Evolutionary conservation across 2,329 filamentous ascomycete species (phyloP), one percentile per base, ranked within the genome.

Genomic region (Xylaria polymorpha): DNA sequence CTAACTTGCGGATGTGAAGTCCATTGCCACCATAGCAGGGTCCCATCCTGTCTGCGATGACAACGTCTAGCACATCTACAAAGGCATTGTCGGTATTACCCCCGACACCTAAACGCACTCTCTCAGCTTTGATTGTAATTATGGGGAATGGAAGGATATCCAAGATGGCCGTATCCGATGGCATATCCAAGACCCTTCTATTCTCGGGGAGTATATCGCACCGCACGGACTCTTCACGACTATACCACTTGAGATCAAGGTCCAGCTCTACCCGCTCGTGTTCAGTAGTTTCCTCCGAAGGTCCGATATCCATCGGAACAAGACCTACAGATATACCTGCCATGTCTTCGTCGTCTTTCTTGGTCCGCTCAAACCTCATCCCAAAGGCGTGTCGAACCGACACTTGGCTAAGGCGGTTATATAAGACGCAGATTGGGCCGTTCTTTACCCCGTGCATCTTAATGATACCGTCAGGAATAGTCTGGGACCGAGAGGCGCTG

Each of bases 71-170:
- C n/a, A 46, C n/a, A 4, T 46, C 59, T n/a, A 67, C 35, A 44
- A 58, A 63, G 32, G 6, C 18, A 56, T 55, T 48, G 0, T n/a
- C 15, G 18, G 29, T 14, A 56, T 32, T 32, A 9, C 43, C 37
- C 32, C 48, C 58, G 2, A 14, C 20, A 14, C 46, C 35, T 10
- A 67, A 15, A 12, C 2, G 10, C 15, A 63, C 29, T 55, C 65
- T 61, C 50, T 67, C 59, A 25, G 51, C 51, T 44, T 63, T 61
- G 43, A 67, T 15, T 8, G 51, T 58, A 15, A 63, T 15, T 18
- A 67, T n/a, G 0, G 59, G 58, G 32, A 67, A 67, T 3, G 58
- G 59, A 32, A 58, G 43, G 22, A 63, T 58, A 35, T 67, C 59
- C 6, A 67, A 14, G 2, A 25, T 20, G 14, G 22, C 46, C 10